Base-by-base conservation (phyloP, 805 yeast species). In the Candida khao-thaluensis region DNA sequence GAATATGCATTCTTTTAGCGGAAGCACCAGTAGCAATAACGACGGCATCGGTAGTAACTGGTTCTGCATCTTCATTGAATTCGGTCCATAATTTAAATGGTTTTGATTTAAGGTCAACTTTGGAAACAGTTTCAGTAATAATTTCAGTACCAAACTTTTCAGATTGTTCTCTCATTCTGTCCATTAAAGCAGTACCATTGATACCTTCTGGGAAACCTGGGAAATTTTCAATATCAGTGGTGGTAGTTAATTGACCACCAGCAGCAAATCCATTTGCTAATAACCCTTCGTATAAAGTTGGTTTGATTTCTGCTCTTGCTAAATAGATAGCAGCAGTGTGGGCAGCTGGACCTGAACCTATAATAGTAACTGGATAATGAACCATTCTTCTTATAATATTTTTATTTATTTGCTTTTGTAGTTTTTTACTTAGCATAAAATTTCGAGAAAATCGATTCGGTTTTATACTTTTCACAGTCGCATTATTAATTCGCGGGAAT, bases 321-420 rank as follows among this genome's bases (percentile, higher is more conserved):
- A 93, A 74, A 66, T 93, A 93, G 64, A 93, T 87, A 50, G 99
- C 99, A 37, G 99, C 99, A 30, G 99, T 93, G 76, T 93, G 96
- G 40, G 97, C 99, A 42, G 99, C 99, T 41, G 99, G 99, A 54
- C 99, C 99, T 40, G 97, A 90, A 31, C 99, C 98, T 45, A 87
- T 81, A 56, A 87, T 84, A 22, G 93, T 85, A 45, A 85, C 95
- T 72, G 74, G 79, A 69, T 86, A 79, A 64, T 85, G 95, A 56
- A 77, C 84, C 90, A 83, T 83, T 77, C 75, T 78, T 34, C 10
- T 22, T 7, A 3, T 22, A 21, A 31, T 17, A 12, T 12, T 14
- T 21, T 26, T 32, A 11, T 25, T 30, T 16, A 37, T 5, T 31
- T 37, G 30, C 29, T 3, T 22, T 30, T 31, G 37, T 25, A 10